Evolutionary conservation across 495 filamentous ascomycete species (phyloP), one percentile per base, ranked within the genome.

Genomic region (Parachaetomium inaequale): DNA sequence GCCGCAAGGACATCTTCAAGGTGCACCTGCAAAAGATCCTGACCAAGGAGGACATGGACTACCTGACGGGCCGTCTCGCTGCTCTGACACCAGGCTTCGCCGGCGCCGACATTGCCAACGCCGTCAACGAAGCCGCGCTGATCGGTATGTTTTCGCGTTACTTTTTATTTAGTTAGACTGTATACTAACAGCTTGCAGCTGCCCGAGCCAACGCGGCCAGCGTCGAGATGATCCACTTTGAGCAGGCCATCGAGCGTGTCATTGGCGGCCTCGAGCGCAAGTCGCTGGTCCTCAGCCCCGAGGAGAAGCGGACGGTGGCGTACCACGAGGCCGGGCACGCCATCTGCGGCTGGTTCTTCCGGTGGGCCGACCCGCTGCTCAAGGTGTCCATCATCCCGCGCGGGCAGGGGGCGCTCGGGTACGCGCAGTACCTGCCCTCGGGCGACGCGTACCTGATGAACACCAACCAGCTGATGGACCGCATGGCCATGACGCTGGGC

Each of bases 311-410:
- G 64, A 93, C 89, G 0, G 93, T 98, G 34, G 95, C 94, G 23
- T 98, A 98, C 75, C 94, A 98, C 78, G 94, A 98, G 79, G 94
- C 94, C 57, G 94, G 94, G 56, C 94, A 98, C 73, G 94, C 94
- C 63, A 92, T 98, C 73, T 98, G 95, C 77, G 94, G 94, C 62
- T 98, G 94, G 94, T 98, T 88, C 81, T 90, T 98, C 82, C 86
- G 88, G 77, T 94, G 90, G 75, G 94, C 94, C 21, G 95, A 98
- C 68, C 94, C 94, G 17, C 85, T 98, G 10, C 90, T 98, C 58
- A 98, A 98, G 80, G 94, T 98, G 54, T 95, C 91, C 58, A 98
- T 98, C 76, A 98, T 98, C 69, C 94, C 94, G 15, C 92, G 94
- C 72, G 93, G 93, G 63, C 88, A 92, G 72, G 94, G 92, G 53